Conservation (phyloP, 2,329 filamentous ascomycete genomes). For the Penicillium sp. region DNA sequence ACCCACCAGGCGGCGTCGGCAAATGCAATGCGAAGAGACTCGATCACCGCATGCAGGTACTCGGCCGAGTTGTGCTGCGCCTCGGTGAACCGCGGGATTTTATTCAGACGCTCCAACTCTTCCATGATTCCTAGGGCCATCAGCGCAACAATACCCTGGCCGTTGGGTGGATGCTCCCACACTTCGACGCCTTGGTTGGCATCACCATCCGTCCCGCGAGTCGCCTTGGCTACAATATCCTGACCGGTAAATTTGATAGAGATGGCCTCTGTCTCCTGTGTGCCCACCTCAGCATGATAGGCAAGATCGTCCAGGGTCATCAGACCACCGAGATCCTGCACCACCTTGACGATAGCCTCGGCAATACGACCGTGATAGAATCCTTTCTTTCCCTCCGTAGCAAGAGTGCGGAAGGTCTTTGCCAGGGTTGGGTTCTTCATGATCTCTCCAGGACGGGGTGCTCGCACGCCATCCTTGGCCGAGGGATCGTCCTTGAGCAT, state of each 20-base stretch:
- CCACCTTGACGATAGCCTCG: slow-evolving; percentile 71
- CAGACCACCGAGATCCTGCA: slow-evolving; percentile 68
- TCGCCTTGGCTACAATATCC: slow-evolving; percentile 27
- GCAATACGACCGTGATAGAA: slow-evolving; percentile 87
- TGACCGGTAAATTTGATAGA: slow-evolving; percentile 69
- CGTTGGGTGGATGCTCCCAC: slow-evolving; percentile 96
- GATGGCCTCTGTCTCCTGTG: slow-evolving; percentile 77
- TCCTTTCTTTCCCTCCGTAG: slow-evolving; percentile 73
- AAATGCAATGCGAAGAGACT: slow-evolving; percentile 82
- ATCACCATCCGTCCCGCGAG: slow-evolving; percentile 23
- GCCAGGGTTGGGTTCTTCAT: slow-evolving; percentile 80
- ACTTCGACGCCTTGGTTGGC: slow-evolving; percentile 58
- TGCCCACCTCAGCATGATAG: slow-evolving; percentile 66
- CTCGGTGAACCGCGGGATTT: slow-evolving; percentile 61
- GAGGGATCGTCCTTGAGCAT: slow-evolving; percentile 74
- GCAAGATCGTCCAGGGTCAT: slow-evolving; percentile 74
- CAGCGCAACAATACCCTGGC: slow-evolving; percentile 88
- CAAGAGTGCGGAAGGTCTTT: slow-evolving; percentile 72
- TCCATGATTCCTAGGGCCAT: slow-evolving; percentile 92
- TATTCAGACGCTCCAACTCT: slow-evolving; percentile 68
- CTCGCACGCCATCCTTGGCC: slow-evolving; percentile 63
- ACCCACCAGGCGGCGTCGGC: slow-evolving; percentile 88
- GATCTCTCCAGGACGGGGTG: slow-evolving; percentile 75
- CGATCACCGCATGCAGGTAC: slow-evolving; percentile 81
- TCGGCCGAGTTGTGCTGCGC: slow-evolving; percentile 73